Evolutionary conservation across 805 yeast genomes (phyloP).

Genomic region (Ogataea ramenticola): DNA sequence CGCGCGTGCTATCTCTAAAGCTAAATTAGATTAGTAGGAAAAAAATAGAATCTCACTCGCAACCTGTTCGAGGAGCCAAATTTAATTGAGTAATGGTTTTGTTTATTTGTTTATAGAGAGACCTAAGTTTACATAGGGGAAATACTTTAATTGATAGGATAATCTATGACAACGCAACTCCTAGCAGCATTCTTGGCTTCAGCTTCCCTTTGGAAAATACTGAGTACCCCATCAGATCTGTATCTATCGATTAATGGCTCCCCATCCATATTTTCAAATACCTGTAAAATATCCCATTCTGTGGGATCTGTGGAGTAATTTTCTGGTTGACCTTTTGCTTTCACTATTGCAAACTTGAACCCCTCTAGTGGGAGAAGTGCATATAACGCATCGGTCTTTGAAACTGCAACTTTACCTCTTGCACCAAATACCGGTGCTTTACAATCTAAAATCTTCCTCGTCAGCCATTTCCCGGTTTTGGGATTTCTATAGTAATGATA

Average conservation of each 20-base stretch:
- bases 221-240: not conserved
- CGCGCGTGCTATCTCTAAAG: too few species aligned
- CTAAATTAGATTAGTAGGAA: too few species aligned
- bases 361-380: not conserved
- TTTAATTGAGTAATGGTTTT: too few species aligned
- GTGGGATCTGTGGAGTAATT: not conserved
- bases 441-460: not conserved
- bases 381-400: not conserved
- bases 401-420: not conserved
- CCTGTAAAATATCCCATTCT: not conserved
- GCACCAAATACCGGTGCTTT: conserved; percentile 1
- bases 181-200: not conserved
- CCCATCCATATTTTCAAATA: not conserved
- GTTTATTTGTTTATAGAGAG: too few species aligned
- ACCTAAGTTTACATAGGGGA: too few species aligned
- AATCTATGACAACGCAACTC: not conserved
- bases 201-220: conserved; percentile 1
- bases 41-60: too few species aligned
- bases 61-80: too few species aligned
- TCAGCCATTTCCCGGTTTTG: not conserved
- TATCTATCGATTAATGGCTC: conserved; percentile 1
- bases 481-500: conserved; percentile 8
- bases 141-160: too few species aligned
- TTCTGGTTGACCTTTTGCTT: not conserved
- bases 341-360: not conserved